A percentile compares a stretch with the other conserved stretches of the same genome.
These are phyloP conservation scores for Cladosporium sp. DNA, from an alignment of 2,329 filamentous ascomycete genomes.

Conservation along the genomic window DNA sequence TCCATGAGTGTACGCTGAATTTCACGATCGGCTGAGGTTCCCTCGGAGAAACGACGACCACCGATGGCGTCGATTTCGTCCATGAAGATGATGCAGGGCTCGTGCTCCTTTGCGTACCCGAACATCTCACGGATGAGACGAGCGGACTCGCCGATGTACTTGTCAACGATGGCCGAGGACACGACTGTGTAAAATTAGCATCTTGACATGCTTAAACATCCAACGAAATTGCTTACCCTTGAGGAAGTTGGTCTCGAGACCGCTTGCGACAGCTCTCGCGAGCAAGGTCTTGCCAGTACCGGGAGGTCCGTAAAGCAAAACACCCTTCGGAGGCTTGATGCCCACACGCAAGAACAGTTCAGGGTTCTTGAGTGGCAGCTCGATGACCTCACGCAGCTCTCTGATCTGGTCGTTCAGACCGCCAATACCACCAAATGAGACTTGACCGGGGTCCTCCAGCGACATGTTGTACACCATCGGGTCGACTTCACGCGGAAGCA, in stretches of 20 bases:
- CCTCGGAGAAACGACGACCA: conserved; percentile 92
- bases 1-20: conserved; percentile 99
- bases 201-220: too few relatives aligned
- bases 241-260: conserved; percentile 95
- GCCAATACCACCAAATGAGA: conserved; percentile 97
- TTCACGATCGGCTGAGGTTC: conserved; percentile 94
- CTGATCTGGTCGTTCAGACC: conserved; percentile 97
- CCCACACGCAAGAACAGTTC: conserved; percentile 95
- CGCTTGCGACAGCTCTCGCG: conserved; percentile 91
- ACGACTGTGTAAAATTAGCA: conserved; percentile 64
- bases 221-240: conserved; percentile 64
- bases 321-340: conserved; percentile 98
- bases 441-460: conserved; percentile 92
- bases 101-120: conserved; percentile 98
- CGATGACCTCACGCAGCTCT: conserved; percentile 95
- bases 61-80: conserved; percentile 99
- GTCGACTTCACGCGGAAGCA: conserved; percentile 97
- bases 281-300: conserved; percentile 96
- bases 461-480: conserved; percentile 99
- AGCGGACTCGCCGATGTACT: conserved; percentile 98
- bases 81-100: conserved; percentile 99
- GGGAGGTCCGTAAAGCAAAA: conserved; percentile 91
- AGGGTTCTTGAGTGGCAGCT: conserved; percentile 96
- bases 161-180: conserved; percentile 98
- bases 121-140: conserved; percentile 99